These are phyloP conservation scores for Corinectria fuckeliana DNA, from an alignment of 2,329 filamentous ascomycete genomes.

Conservation along the genomic window DNA sequence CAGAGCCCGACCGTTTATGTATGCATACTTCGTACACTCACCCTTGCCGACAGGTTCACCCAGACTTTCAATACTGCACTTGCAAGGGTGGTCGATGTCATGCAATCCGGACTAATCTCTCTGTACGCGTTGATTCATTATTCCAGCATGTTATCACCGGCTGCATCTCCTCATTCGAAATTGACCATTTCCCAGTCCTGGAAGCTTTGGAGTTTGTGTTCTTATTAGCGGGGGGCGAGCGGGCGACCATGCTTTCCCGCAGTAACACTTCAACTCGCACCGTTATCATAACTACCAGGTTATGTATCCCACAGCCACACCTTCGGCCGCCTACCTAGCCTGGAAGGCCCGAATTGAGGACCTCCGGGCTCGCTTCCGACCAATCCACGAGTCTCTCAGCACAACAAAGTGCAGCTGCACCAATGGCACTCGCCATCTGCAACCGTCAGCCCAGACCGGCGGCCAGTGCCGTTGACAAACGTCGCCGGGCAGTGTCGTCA, in stretches of 20 bases:
- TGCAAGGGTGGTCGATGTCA: slow-evolving; percentile 27
- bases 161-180: slow-evolving; percentile 11
- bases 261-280: neutral
- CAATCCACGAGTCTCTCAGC: slow-evolving; percentile 10
- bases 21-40: too few species aligned
- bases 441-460: slow-evolving; percentile 34
- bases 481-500: slow-evolving; percentile 16
- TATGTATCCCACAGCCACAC: neutral
- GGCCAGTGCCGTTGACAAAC: slow-evolving; percentile 23
- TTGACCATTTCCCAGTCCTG: slow-evolving; percentile 4
- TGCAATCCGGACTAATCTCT: slow-evolving; percentile 21
- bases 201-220: neutral
- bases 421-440: slow-evolving; percentile 30
- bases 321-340: neutral
- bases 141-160: slow-evolving; percentile 28
- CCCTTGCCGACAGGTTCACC: slow-evolving; percentile 30
- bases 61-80: slow-evolving; percentile 13
- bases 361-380: slow-evolving; percentile 6
- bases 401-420: slow-evolving; percentile 25
- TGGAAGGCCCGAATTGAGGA: slow-evolving; percentile 11
- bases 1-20: slow-evolving; percentile 31
- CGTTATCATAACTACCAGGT: neutral
- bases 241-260: neutral
- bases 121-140: slow-evolving; percentile 4
- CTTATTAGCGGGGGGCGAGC: neutral